Evolutionary conservation across 2,329 filamentous ascomycete species (phyloP).

Genomic region (Furcasterigmium sp.): DNA sequence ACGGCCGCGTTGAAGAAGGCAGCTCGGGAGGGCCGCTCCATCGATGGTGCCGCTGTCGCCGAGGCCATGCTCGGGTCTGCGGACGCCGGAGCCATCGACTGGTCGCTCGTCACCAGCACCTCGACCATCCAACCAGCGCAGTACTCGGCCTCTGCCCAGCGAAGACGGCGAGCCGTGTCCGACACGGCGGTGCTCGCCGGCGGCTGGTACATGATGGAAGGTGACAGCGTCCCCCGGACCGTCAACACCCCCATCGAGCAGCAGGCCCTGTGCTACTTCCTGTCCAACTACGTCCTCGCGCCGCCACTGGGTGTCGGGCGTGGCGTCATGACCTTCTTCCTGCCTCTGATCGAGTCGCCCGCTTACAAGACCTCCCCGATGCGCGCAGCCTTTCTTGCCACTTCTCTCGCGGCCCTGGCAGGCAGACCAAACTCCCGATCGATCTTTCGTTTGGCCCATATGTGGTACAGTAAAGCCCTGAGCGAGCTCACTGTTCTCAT

Average conservation of each 20-base stretch:
- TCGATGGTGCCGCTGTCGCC: constrained; percentile 5
- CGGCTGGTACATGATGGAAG: too few relatives aligned
- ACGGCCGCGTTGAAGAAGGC: constrained; percentile 11
- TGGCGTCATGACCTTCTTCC: constrained; percentile 15
- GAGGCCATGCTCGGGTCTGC: constrained; percentile 2
- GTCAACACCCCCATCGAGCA: constrained; percentile 16
- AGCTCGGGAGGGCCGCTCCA: constrained; percentile 6
- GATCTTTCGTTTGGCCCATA: constrained; percentile 12
- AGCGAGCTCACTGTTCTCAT: constrained; percentile 14
- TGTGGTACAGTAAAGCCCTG: constrained; percentile 16
- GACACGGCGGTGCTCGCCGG: too few relatives aligned
- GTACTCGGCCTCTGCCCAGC: too few relatives aligned
- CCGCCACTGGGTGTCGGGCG: constrained; percentile 12
- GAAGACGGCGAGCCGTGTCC: too few relatives aligned
- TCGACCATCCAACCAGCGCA: too few relatives aligned
- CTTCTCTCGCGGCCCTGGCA: constrained; percentile 15
- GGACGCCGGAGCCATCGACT: neutral
- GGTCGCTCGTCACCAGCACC: neutral
- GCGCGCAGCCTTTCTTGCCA: constrained; percentile 15
- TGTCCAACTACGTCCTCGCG: constrained; percentile 16
- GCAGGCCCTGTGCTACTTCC: constrained; percentile 17
- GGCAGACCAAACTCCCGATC: constrained; percentile 15
- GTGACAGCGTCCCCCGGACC: constrained; percentile 5
- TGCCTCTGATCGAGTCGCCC: constrained; percentile 13
- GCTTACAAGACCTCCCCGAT: constrained; percentile 13